Evolutionary conservation across 179 eudicot genomes (phyloP), one percentile per base, ranked within the genome.

Genomic region (Pouteria campechiana): DNA sequence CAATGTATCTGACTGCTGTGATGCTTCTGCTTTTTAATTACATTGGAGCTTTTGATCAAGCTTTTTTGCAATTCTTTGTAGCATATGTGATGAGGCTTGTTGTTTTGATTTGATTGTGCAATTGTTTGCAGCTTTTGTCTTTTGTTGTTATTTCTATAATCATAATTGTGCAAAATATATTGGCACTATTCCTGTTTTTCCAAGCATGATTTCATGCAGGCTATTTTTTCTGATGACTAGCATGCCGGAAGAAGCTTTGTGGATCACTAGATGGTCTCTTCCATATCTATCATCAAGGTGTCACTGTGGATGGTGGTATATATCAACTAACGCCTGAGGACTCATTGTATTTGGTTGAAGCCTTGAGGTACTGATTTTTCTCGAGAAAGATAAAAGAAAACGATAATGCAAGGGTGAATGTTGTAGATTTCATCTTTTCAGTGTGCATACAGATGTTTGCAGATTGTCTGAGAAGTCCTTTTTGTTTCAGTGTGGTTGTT

Each of bases 291-390:
- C 93, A 83, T 36, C 74, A 69, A 60, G 99, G 89, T 37, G 69
- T 92, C 54, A 63, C 51, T 46, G 79, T 85, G 34, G 94, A 83
- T 55, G 88, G 93, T 52, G 44, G 73, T 44, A n/a, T n/a, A n/a
- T 92, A 82, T 59, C 83, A 88, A 64, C 76, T 92, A 44, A 78
- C 94, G 60, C 79, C 99, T 42, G 96, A 92, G 54, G 96, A 92
- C 53, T 87, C 99, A 17, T 67, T 92, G 61, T 88, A 87, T 61
- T 56, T 92, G 57, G 99, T 92, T 42, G 96, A 92, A 72, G 99
- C 99, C 28, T 58, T 92, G 43, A 83, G 99, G 99, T 92, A 69
- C 17, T 56, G 1, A 21, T 20, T 32, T 57, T 31, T 41, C 52
- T 45, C 36, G 4, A 19, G 15, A 42, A 30, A 31, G 18, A 22